These are phyloP conservation scores for Cladosporium sphaerospermum DNA, from an alignment of 2,329 filamentous ascomycete genomes.

Conservation along the genomic window DNA sequence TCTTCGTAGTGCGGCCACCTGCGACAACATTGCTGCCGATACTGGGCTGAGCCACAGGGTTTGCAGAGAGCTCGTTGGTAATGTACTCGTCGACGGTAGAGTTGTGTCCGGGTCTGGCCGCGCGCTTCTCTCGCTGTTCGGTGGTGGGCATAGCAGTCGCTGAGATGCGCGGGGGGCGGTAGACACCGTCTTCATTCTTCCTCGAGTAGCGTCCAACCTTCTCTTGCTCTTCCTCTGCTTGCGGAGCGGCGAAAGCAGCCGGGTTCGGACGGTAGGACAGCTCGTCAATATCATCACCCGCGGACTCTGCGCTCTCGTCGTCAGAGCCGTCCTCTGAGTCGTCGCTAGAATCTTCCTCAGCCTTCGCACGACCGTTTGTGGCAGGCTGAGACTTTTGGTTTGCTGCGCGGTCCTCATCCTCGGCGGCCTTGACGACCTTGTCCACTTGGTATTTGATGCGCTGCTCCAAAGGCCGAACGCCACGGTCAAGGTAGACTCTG, in stretches of 20 bases:
- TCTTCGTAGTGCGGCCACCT: constrained; percentile 73
- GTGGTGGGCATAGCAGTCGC: constrained; percentile 64
- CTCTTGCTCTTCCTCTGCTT: constrained; percentile 20
- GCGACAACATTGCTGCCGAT: constrained; percentile 80
- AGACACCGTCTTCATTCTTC: constrained; percentile 58
- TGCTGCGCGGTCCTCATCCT: constrained; percentile 56
- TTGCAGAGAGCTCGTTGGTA: constrained; percentile 71
- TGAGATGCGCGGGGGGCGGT: constrained; percentile 81
- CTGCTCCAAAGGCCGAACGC: constrained; percentile 81
- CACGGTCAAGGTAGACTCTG: constrained; percentile 87
- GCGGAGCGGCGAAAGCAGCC: constrained; percentile 35
- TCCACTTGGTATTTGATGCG: constrained; percentile 94
- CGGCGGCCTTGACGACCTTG: constrained; percentile 81
- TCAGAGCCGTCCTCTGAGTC: constrained; percentile 31
- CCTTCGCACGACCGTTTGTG: constrained; percentile 17
- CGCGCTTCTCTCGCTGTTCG: constrained; percentile 53
- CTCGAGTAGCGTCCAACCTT: constrained; percentile 27
- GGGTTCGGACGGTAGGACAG: constrained; percentile 59
- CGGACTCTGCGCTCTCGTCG: constrained; percentile 36
- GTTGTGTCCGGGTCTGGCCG: constrained; percentile 64
- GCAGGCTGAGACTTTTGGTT: constrained; percentile 30
- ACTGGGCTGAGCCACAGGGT: constrained; percentile 77
- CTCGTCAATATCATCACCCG: constrained; percentile 45
- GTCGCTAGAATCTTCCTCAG: constrained; percentile 27
- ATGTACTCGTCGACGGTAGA: constrained; percentile 90